A percentile compares a stretch with the other conserved stretches of the same genome.
Evolutionary conservation across 2,329 filamentous ascomycete genomes (phyloP).

Genomic region (Aureobasidium sp.): DNA sequence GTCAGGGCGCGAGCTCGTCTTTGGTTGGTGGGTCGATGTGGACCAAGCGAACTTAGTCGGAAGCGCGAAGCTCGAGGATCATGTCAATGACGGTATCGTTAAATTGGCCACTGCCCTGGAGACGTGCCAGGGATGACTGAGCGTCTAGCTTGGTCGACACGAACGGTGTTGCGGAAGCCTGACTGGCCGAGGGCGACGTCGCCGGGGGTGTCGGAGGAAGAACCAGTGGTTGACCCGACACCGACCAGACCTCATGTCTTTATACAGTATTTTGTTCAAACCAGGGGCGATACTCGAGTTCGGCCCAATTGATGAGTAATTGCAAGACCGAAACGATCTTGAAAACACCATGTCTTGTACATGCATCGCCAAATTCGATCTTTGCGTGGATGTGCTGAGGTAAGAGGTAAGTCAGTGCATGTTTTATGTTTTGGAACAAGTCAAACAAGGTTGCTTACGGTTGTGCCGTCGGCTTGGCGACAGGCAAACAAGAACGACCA

Average conservation of each 20-base stretch:
- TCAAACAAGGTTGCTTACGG: background rate
- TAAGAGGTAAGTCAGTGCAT: background rate
- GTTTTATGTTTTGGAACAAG: background rate
- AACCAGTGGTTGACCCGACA: no score
- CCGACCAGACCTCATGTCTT: background rate
- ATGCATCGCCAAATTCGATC: background rate
- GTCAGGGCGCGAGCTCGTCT: no score
- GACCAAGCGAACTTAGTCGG: no score
- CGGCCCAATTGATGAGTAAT: slow-evolving; percentile 1
- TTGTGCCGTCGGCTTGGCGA: background rate
- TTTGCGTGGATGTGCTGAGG: background rate
- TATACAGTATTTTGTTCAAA: background rate
- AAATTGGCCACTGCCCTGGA: no score
- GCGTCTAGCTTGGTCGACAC: no score
- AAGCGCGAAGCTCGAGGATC: no score
- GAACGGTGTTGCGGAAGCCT: no score
- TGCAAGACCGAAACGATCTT: background rate
- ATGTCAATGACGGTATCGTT: no score
- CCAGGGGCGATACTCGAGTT: background rate
- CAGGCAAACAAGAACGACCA: background rate
- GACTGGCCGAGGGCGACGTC: no score
- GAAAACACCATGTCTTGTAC: background rate
- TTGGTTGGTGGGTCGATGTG: no score
- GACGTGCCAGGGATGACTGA: no score
- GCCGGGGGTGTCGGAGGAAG: no score